Base-by-base conservation (phyloP, 164 flowering plant genomes). In the Nymphaea thermarum region DNA sequence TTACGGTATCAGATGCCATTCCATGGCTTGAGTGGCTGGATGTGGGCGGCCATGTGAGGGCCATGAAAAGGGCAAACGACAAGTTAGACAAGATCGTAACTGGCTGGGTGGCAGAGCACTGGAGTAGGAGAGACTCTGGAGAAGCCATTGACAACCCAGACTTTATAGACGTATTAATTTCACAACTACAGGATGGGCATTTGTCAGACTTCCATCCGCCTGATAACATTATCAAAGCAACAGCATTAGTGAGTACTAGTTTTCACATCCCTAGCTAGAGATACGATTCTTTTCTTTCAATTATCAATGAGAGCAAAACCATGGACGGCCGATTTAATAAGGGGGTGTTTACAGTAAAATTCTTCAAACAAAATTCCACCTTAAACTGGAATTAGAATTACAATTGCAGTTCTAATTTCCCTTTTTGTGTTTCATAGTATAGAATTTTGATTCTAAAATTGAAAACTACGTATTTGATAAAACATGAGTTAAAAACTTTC, bases 81-180 rank as follows among this genome's bases (percentile, higher is more conserved):
- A 64, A 71, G 11, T 5, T 65, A 51, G 65, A 66, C 12, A 1
- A 7, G 8, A 18, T 66, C 16, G n/a, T 60, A 10, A 53, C 18
- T 4, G 25, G 65, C 15, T 71, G 69, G 73, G 7, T 66, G 36
- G 53, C 44, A 59, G 73, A 71, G 45, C 68, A 71, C 45, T 68
- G 68, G 12, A 44, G 14, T 44, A 66, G 41, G 60, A 71, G 69
- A 62, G 12, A 18, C 2, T 42, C 25, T 17, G 55, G 64, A 18
- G 65, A n/a, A 4, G 11, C 41, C 15, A 47, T 3, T 4, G 55
- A 53, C 6, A 43, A 41, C 2, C 44, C 4, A 2, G 69, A 71
- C 44, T 71, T 71, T 65, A 66, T 71, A 5, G 69, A 71, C 45
- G 69, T 71, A 36, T 25, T 71, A 65, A 45, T 71, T 43, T 71